Evolutionary conservation across 1,139 yeast genomes (phyloP), one percentile per base, ranked within the genome.

Genomic region (Zygosaccharomyces pseudobailii): DNA sequence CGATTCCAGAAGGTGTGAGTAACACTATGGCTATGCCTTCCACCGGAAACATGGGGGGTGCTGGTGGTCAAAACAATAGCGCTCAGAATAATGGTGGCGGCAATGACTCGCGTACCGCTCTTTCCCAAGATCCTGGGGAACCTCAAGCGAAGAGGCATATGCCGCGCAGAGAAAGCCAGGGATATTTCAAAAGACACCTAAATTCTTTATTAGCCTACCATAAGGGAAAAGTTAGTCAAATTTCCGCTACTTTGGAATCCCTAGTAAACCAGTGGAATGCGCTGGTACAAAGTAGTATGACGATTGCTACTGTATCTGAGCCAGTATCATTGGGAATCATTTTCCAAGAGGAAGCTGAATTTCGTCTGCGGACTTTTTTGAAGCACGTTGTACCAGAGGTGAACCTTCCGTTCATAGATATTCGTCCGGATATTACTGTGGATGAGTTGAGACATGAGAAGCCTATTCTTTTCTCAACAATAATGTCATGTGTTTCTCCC

Each of bases 401-500:
- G 55, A 55, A 52, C 32, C 43, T 59, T 20, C 87, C 89, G 2
- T 73, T 83, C 41, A 74, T 87, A 17, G 73, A 70, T 28, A 60
- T 86, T 2, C 77, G 80, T 0, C 65, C 59, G 0, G 67, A 70
- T 23, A 50, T 71, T 13, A 64, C 77, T 2, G 72, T 78, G 2
- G 79, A 75, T 13, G 71, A 70, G 19, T 60, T 88, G 44, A 71
- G 82, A 42, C 61, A 61, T 6, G 66, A 73, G 1, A 74, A 73
- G 44, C 95, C 95, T 2, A 71, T 77, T 36, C 64, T 88, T 40
- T 79, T 87, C 55, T 75, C 82, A 42, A 72, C 86, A 0, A 68
- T 87, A 21, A 78, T 88, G 78, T 75, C 87, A 1, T 74, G 81
- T 9, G 70, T 87, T 1, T 78, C 84, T 5, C 62, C 74, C 33